Base-by-base conservation (phyloP, 805 yeast genomes). In the Metschnikowia bowlesiae region DNA sequence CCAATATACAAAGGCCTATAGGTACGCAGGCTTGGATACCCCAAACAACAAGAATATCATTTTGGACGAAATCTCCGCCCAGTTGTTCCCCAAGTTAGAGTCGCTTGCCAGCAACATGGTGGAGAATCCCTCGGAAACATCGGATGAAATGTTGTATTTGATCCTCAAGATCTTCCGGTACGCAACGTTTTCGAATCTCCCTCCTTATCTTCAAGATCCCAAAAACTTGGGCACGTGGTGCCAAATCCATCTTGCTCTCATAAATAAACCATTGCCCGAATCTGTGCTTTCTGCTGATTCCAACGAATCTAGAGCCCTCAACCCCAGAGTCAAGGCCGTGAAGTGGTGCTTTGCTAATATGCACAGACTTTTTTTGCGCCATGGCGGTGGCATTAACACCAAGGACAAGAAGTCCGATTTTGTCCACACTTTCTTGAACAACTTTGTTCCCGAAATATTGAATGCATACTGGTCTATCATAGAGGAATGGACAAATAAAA, bases 1-100 rank as follows among this genome's bases (percentile, higher is more conserved):
- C 46, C 74, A 73, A 51, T 73, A 73, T 54, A 62, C 75, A 35
- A 69, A 68, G 51, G 67, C 67, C 52, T 73, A 73, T 58, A 63
- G 76, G 48, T 73, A 70, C 67, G 60, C 69, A 3, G 65, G 67
- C 11, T 65, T 87, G 36, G 88, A 86, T 50, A 64, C 70, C 0
- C 63, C 59, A 39, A 48, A 57, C 48, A 40, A 60, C 13, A 53
- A 60, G 32, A 73, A 73, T 55, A 75, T 76, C 2, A 69, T 73
- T 13, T 62, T 73, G 50, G 74, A 74, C 44, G 73, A 69, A 33
- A 61, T 72, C 9, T 56, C 75, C 9, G 57, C 53, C 26, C 67
- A 66, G 34, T 44, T 69, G 26, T 74, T 71, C 55, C 78, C 78
- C 2, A 43, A 59, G 7, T 64, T 74, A 53, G 76, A 72, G 53